Evolutionary conservation across 768 basidiomycete species (phyloP).

Genomic region (Saitozyma podzolica): DNA sequence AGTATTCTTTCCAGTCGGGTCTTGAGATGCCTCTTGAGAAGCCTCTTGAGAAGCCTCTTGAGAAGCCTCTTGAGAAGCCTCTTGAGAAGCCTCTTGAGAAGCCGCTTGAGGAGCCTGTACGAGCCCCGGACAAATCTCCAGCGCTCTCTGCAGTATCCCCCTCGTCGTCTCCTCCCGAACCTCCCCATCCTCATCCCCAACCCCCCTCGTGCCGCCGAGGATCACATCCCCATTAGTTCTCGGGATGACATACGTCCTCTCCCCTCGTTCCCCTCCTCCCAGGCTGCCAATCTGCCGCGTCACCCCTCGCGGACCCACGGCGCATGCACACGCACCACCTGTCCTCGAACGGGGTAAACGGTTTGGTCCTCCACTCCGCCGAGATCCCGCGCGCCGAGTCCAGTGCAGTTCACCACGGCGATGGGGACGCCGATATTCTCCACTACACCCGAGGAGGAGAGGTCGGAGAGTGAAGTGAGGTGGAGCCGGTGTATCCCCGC

Average conservation of each 20-base stretch:
- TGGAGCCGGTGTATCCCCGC: slow-evolving; percentile 33
- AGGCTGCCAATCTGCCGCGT: slow-evolving; percentile 47
- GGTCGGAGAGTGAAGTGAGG: slow-evolving; percentile 31
- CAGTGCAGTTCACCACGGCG: slow-evolving; percentile 45
- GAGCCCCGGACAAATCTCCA: slow-evolving; percentile 46
- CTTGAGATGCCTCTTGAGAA: slow-evolving; percentile 11
- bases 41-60: slow-evolving; percentile 20
- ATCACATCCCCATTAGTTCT: slow-evolving; percentile 50
- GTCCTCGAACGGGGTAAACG: slow-evolving; percentile 50
- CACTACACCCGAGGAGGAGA: slow-evolving; percentile 24
- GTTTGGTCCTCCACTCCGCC: slow-evolving; percentile 42
- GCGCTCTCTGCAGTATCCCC: slow-evolving; percentile 43
- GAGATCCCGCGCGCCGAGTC: slow-evolving; percentile 48
- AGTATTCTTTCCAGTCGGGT: not conserved
- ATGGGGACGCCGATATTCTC: slow-evolving; percentile 9
- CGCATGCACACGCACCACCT: slow-evolving; percentile 44
- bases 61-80: slow-evolving; percentile 20
- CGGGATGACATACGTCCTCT: slow-evolving; percentile 53
- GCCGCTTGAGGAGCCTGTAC: slow-evolving; percentile 25
- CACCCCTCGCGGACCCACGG: slow-evolving; percentile 46
- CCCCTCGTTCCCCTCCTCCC: slow-evolving; percentile 44
- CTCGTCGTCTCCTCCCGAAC: slow-evolving; percentile 28
- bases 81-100: slow-evolving; percentile 16
- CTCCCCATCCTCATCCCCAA: slow-evolving; percentile 47
- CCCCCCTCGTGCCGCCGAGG: slow-evolving; percentile 53